phyloP scores from a whole-genome alignment of 2,329 filamentous ascomycete species.

The Incumbomyces lentus region DNA sequence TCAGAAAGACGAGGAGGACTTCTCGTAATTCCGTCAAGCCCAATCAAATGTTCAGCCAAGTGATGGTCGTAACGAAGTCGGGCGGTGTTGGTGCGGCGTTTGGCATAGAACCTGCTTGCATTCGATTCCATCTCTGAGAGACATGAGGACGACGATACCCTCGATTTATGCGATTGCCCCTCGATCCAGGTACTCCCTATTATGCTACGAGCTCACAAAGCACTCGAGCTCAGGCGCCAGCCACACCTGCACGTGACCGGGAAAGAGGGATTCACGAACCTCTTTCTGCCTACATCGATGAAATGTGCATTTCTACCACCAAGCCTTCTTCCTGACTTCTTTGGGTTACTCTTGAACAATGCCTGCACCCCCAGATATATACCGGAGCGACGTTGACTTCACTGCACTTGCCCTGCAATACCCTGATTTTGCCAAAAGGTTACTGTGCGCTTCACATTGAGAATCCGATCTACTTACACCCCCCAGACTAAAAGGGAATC shows the following conservation, averaged over 20 bases:
- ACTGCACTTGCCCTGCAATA: slow-evolving; percentile 48
- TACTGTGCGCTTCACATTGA: slow-evolving; percentile 25
- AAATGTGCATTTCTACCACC: not conserved
- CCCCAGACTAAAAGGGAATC: slow-evolving; percentile 41
- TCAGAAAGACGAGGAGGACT: slow-evolving; percentile 59
- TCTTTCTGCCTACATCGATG: no score
- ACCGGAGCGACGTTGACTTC: slow-evolving; percentile 43
- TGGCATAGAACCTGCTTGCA: not conserved
- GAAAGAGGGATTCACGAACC: no score
- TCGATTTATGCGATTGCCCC: no score
- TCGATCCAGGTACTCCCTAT: no score
- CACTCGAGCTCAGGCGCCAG: no score
- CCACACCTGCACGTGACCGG: no score
- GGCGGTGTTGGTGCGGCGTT: not conserved
- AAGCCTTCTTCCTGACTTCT: not conserved
- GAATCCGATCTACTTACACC: not conserved
- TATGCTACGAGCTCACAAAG: no score
- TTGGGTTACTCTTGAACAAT: slow-evolving; percentile 1
- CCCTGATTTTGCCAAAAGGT: slow-evolving; percentile 50
- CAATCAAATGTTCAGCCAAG: no score
- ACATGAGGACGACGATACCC: no score
- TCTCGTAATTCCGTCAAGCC: slow-evolving; percentile 39
- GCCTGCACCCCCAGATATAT: slow-evolving; percentile 17
- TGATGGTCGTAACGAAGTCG: no score
- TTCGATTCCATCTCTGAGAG: no score